Evolutionary conservation across 2,329 filamentous ascomycete genomes (phyloP).

Genomic region (Cryphonectria parasitica): DNA sequence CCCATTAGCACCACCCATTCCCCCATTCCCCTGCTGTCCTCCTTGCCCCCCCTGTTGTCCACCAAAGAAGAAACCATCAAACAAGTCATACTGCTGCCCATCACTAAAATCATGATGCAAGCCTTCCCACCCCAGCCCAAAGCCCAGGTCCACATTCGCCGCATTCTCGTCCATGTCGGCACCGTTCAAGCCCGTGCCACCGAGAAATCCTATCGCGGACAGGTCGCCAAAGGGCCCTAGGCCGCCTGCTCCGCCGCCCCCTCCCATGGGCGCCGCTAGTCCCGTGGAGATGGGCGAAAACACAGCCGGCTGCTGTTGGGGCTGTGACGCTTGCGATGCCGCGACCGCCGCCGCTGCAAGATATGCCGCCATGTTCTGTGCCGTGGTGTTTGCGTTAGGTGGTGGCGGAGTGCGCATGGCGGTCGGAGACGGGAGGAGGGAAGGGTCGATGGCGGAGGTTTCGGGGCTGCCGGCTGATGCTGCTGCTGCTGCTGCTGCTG

Average conservation of each 20-base stretch:
- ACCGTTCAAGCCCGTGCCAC: constrained; percentile 39
- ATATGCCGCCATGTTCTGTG: constrained; percentile 23
- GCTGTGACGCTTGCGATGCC: constrained; percentile 41
- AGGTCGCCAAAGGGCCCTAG: constrained; percentile 48
- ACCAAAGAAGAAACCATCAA: constrained; percentile 76
- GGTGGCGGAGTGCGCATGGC: constrained; percentile 37
- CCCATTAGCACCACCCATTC: constrained; percentile 37
- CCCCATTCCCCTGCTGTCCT: constrained; percentile 32
- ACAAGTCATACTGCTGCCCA: constrained; percentile 65
- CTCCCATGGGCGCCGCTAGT: constrained; percentile 29
- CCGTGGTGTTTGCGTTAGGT: constrained; percentile 32
- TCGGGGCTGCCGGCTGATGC: constrained; percentile 30
- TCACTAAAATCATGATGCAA: constrained; percentile 67
- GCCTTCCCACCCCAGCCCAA: constrained; percentile 67
- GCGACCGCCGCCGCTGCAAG: constrained; percentile 20
- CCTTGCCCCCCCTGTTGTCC: constrained; percentile 48
- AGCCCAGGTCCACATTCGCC: constrained; percentile 56
- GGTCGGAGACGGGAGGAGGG: constrained; percentile 51
- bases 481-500: not conserved
- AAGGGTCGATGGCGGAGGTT: constrained; percentile 46
- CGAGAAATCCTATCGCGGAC: constrained; percentile 58
- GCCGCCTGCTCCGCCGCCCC: too few relatives aligned
- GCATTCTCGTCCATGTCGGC: constrained; percentile 25
- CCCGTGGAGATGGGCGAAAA: constrained; percentile 32
- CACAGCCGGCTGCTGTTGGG: constrained; percentile 33